Evolutionary conservation across 768 basidiomycete species (phyloP).

Genomic region (Trametes cinnabarina): DNA sequence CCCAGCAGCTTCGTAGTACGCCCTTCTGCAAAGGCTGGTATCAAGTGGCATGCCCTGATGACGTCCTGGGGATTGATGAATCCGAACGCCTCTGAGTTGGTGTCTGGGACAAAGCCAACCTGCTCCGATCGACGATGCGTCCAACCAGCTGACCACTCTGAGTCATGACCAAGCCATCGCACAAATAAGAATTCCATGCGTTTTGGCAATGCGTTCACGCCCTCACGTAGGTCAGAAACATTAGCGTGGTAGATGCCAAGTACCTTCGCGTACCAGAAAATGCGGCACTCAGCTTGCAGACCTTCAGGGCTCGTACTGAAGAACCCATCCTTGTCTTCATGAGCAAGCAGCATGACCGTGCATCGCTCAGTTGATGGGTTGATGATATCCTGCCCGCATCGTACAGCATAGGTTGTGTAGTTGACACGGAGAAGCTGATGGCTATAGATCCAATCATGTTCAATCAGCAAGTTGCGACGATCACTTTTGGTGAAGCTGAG

Average conservation of each 20-base stretch:
- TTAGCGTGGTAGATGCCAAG: conserved; percentile 29
- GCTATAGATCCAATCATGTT: conserved; percentile 27
- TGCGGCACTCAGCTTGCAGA: too few relatives aligned
- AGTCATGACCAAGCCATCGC: conserved; percentile 35
- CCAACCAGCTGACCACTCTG: conserved; percentile 28
- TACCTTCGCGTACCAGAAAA: conserved; percentile 30
- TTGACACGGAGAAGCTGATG: conserved; percentile 35
- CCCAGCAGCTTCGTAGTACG: conserved; percentile 6
- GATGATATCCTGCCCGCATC: conserved; percentile 39
- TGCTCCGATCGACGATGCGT: conserved; percentile 30
- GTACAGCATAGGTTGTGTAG: conserved; percentile 43
- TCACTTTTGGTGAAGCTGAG: neutral
- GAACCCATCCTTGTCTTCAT: conserved; percentile 5
- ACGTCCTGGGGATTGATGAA: conserved; percentile 45
- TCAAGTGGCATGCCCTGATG: conserved; percentile 39
- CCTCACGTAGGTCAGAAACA: conserved; percentile 22
- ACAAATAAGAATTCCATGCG: conserved; percentile 39
- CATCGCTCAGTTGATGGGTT: conserved; percentile 34
- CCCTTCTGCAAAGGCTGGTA: conserved; percentile 38
- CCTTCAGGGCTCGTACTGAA: neutral
- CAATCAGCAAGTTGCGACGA: neutral
- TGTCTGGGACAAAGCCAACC: conserved; percentile 31
- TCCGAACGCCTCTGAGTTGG: conserved; percentile 36
- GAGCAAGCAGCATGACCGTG: conserved; percentile 30
- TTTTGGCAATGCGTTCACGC: conserved; percentile 11